Conservation (phyloP, 2,329 filamentous ascomycete genomes). For the Westerdykella aurantiaca region DNA sequence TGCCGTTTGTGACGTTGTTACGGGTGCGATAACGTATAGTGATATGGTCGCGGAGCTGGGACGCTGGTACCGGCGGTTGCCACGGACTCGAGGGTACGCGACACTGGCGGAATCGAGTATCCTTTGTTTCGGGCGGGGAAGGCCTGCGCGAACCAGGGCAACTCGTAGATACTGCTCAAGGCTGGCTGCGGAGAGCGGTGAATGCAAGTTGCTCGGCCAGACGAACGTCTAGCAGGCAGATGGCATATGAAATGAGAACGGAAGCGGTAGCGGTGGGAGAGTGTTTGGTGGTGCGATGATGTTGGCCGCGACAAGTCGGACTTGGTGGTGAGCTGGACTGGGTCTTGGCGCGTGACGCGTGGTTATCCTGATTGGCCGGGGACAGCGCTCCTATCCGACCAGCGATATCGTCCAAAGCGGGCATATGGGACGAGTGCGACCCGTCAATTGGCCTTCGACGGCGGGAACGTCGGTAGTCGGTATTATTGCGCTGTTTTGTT, state of each 20-base stretch:
- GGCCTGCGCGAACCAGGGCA: constrained; percentile 34
- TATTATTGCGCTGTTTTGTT: no score
- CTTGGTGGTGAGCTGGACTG: constrained; percentile 4
- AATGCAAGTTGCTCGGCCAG: constrained; percentile 35
- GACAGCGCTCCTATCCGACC: constrained; percentile 10
- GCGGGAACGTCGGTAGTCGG: background rate
- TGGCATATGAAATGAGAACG: constrained; percentile 19
- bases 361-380: constrained; percentile 21
- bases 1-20: constrained; percentile 9
- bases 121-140: constrained; percentile 27
- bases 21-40: constrained; percentile 1
- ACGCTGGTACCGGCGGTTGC: constrained; percentile 3
- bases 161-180: constrained; percentile 36
- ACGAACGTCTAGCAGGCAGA: constrained; percentile 36
- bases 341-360: constrained; percentile 11
- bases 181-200: constrained; percentile 39
- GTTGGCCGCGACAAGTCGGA: constrained; percentile 23
- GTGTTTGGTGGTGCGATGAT: constrained; percentile 19
- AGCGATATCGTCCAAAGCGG: constrained; percentile 21
- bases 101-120: constrained; percentile 6
- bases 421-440: constrained; percentile 21
- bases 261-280: constrained; percentile 11
- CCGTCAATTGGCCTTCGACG: constrained; percentile 21
- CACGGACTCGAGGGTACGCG: constrained; percentile 15
- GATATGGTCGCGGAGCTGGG: constrained; percentile 1